Evolutionary conservation across 345 rosid species (phyloP).

Genomic region (Adansonia digitata): DNA sequence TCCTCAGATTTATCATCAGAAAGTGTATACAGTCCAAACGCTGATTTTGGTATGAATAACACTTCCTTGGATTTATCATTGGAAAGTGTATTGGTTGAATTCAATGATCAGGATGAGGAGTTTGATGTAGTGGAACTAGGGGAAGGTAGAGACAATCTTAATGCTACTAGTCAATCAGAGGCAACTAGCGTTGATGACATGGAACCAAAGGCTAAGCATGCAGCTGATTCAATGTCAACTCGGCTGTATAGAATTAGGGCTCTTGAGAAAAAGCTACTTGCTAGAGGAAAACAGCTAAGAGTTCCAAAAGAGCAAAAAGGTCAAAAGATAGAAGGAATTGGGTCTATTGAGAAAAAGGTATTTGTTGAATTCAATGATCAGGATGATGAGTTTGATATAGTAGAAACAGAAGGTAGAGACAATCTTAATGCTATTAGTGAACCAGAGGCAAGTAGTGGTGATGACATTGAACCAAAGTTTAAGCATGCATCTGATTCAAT

Average conservation of each 20-base stretch:
- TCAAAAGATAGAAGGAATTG: constrained; percentile 10
- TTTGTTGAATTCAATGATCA: too few species aligned
- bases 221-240: constrained; percentile 11
- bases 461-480: not conserved
- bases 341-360: constrained; percentile 26
- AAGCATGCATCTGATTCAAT: constrained; percentile 11
- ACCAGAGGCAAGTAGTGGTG: constrained; percentile 13
- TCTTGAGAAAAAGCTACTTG: constrained; percentile 26
- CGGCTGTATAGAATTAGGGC: not conserved
- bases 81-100: constrained; percentile 18
- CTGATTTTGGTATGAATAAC: constrained; percentile 20
- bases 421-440: too few species aligned
- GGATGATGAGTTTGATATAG: too few species aligned
- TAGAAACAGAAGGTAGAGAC: too few species aligned
- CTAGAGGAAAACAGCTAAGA: constrained; percentile 35
- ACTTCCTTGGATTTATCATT: constrained; percentile 1
- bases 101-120: constrained; percentile 27
- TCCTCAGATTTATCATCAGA: constrained; percentile 12
- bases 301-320: constrained; percentile 8
- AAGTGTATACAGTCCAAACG: not conserved
- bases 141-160: constrained; percentile 28
- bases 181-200: constrained; percentile 5
- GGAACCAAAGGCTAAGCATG: not conserved
- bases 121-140: constrained; percentile 18
- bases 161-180: constrained; percentile 21